A percentile compares a stretch with the other conserved stretches of the same genome.
Evolutionary conservation across 306 rosid genomes (phyloP).

Genomic region (Ziziphus jujuba): DNA sequence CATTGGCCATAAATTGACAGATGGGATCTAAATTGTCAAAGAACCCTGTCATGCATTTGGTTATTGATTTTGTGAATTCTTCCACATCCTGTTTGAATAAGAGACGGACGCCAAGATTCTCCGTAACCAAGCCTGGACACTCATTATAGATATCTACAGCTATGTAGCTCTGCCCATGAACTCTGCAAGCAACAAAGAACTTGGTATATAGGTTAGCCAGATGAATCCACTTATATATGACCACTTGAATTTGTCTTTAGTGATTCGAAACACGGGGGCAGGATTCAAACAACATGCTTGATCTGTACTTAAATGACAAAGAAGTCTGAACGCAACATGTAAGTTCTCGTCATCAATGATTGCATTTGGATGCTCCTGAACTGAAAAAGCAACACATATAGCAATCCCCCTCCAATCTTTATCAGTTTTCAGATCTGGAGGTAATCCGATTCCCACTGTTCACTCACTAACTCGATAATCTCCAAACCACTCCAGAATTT

Average conservation of each 20-base stretch:
- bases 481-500: conserved; percentile 7
- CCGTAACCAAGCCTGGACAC: neutral
- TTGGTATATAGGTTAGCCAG: conserved; percentile 22
- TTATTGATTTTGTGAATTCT: neutral
- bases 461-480: neutral
- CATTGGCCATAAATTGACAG: neutral
- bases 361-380: conserved; percentile 2
- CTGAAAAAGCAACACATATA: conserved; percentile 1
- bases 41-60: neutral
- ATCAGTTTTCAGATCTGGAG: neutral
- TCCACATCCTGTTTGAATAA: neutral
- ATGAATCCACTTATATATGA: neutral
- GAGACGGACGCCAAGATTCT: neutral
- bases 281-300: conserved; percentile 8
- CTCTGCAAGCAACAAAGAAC: neutral
- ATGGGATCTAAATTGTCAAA: conserved; percentile 1
- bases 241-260: neutral
- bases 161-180: neutral
- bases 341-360: neutral
- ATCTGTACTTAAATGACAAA: conserved; percentile 5
- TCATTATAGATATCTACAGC: neutral
- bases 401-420: conserved; percentile 1
- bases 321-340: neutral
- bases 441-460: neutral
- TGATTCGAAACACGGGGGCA: neutral